These are phyloP conservation scores for Fibroporia radiculosa DNA, from an alignment of 768 basidiomycete genomes.

Conservation along the genomic window DNA sequence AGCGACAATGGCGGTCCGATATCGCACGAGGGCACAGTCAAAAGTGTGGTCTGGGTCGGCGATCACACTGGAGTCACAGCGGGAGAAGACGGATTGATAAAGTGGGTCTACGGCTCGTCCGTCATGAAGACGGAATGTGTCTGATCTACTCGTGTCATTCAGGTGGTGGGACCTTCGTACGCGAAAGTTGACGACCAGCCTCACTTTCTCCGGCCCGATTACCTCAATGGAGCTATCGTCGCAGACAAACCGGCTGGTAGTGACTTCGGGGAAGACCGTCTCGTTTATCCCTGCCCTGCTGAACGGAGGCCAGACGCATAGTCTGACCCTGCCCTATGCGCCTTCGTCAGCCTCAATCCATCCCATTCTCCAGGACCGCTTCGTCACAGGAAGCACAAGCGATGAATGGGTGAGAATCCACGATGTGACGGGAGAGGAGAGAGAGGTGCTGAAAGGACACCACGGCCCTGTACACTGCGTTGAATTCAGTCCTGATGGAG, in stretches of 20 bases:
- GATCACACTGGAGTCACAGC: slow-evolving; percentile 84
- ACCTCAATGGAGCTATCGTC: slow-evolving; percentile 91
- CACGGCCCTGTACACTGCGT: slow-evolving; percentile 96
- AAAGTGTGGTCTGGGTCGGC: slow-evolving; percentile 91
- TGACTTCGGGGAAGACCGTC: slow-evolving; percentile 89
- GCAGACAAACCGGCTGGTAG: slow-evolving; percentile 74
- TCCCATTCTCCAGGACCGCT: slow-evolving; percentile 79
- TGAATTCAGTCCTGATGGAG: slow-evolving; percentile 92
- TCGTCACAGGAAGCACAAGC: slow-evolving; percentile 81
- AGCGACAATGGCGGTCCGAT: slow-evolving; percentile 44
- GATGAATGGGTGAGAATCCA: slow-evolving; percentile 98
- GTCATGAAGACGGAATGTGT: too few species aligned
- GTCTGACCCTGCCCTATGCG: slow-evolving; percentile 71
- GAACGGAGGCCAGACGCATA: slow-evolving; percentile 58
- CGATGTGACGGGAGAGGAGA: slow-evolving; percentile 82
- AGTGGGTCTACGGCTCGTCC: slow-evolving; percentile 52
- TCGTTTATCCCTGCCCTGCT: slow-evolving; percentile 80
- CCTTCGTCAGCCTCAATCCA: slow-evolving; percentile 95
- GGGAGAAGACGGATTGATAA: slow-evolving; percentile 86
- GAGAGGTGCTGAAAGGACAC: slow-evolving; percentile 90
- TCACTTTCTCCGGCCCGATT: slow-evolving; percentile 73
- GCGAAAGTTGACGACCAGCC: slow-evolving; percentile 56
- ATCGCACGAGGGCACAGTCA: slow-evolving; percentile 84
- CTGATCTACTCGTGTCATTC: neutral
- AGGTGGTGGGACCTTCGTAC: slow-evolving; percentile 98